Evolutionary conservation across 2,329 filamentous ascomycete species (phyloP).

Genomic region (Aspergillus cejpii): DNA sequence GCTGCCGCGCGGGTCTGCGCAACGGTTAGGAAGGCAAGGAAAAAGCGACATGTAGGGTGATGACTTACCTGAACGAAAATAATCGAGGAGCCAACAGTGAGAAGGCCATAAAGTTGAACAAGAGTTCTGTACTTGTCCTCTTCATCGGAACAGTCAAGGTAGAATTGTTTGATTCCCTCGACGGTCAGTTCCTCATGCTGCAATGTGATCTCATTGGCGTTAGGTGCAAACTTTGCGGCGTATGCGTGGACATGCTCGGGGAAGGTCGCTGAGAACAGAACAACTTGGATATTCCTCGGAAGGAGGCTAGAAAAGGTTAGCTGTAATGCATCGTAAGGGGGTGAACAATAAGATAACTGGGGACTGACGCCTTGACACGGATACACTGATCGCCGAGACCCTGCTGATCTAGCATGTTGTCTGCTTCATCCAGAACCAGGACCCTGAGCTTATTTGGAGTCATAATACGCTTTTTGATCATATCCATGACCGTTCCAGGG

Average conservation of each 20-base stretch:
- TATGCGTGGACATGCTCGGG: slow-evolving; percentile 79
- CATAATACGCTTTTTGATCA: slow-evolving; percentile 70
- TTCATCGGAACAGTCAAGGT: slow-evolving; percentile 82
- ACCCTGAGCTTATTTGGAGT: slow-evolving; percentile 66
- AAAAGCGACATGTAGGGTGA: not conserved
- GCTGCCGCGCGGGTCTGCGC: slow-evolving; percentile 75
- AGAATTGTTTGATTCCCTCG: slow-evolving; percentile 95
- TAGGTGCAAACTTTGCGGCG: slow-evolving; percentile 74
- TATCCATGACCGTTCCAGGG: slow-evolving; percentile 84
- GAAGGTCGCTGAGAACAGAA: slow-evolving; percentile 93
- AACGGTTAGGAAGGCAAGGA: slow-evolving; percentile 15
- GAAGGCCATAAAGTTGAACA: slow-evolving; percentile 87
- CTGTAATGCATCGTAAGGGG: not conserved
- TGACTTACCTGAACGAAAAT: slow-evolving; percentile 82
- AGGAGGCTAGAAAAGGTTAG: slow-evolving; percentile 52
- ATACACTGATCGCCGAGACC: slow-evolving; percentile 92
- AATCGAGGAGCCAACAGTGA: slow-evolving; percentile 95
- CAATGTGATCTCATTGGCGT: slow-evolving; percentile 78
- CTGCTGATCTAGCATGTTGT: slow-evolving; percentile 97
- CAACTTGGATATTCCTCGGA: slow-evolving; percentile 69
- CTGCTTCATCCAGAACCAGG: slow-evolving; percentile 90
- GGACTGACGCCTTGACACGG: slow-evolving; percentile 72
- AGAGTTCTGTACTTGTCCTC: slow-evolving; percentile 80
- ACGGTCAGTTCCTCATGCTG: slow-evolving; percentile 89
- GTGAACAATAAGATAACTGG: not conserved